A percentile compares a stretch with the other conserved stretches of the same genome.
These are phyloP conservation scores for Rhizophora apiculata DNA, from an alignment of 345 rosid genomes.

Conservation along the genomic window DNA sequence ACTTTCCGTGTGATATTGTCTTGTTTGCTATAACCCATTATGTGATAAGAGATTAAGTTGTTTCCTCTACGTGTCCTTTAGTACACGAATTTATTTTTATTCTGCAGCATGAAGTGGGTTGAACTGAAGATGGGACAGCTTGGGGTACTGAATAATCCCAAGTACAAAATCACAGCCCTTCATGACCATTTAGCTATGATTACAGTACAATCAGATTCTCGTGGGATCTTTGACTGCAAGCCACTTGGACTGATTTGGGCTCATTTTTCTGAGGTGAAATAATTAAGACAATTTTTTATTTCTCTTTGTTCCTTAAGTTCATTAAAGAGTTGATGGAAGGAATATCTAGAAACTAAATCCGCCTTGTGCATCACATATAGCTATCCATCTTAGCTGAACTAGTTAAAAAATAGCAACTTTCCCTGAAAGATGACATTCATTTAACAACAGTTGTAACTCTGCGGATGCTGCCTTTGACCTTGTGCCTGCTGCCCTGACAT, in stretches of 20 bases:
- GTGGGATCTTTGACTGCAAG: slow-evolving; percentile 87
- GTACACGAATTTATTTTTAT: background rate
- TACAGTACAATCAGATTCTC: slow-evolving; percentile 86
- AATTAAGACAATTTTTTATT: background rate
- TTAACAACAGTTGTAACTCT: no score
- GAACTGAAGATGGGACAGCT: slow-evolving; percentile 97
- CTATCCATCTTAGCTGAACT: no score
- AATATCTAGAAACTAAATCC: background rate
- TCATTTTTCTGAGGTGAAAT: slow-evolving; percentile 67
- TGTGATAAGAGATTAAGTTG: no score
- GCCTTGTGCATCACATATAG: background rate
- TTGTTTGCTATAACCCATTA: no score
- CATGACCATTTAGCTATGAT: slow-evolving; percentile 92
- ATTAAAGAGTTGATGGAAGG: background rate
- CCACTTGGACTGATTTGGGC: slow-evolving; percentile 95
- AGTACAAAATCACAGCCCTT: slow-evolving; percentile 92
- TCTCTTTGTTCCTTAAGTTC: background rate
- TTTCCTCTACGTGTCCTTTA: background rate
- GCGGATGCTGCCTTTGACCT: no score
- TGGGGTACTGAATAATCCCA: slow-evolving; percentile 80
- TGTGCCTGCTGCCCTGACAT: background rate
- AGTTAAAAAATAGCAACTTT: no score
- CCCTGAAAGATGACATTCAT: no score
- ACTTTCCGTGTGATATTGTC: no score
- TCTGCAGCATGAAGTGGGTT: slow-evolving; percentile 93